phyloP scores from a whole-genome alignment of 148 eudicot genomes.

The Camellia sinensis region DNA sequence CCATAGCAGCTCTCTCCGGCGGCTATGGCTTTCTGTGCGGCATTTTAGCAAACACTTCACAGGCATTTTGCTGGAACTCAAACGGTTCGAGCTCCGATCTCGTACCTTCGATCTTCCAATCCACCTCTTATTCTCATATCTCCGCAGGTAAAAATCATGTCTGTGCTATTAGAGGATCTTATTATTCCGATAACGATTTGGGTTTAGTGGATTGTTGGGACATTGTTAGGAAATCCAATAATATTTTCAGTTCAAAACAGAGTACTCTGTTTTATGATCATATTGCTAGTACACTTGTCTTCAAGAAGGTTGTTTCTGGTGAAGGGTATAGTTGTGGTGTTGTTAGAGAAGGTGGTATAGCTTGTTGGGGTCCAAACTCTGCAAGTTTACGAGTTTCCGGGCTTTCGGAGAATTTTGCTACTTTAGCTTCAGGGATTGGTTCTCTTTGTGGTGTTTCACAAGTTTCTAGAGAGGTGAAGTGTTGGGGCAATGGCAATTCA shows the following conservation, averaged over 20 bases:
- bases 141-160: constrained; percentile 80
- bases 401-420: constrained; percentile 30
- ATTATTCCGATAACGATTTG: constrained; percentile 40
- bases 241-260: constrained; percentile 42
- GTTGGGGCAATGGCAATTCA: constrained; percentile 59
- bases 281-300: constrained; percentile 26
- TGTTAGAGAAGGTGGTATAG: constrained; percentile 43
- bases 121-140: constrained; percentile 54
- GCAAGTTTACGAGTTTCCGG: constrained; percentile 36
- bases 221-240: constrained; percentile 28
- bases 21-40: constrained; percentile 81
- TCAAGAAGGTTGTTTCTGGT: constrained; percentile 68
- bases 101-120: constrained; percentile 40
- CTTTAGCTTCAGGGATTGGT: constrained; percentile 48
- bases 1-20: constrained; percentile 72
- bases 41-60: constrained; percentile 65
- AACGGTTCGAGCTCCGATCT: constrained; percentile 48
- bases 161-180: constrained; percentile 73
- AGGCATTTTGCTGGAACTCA: constrained; percentile 65
- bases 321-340: constrained; percentile 81
- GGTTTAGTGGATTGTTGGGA: constrained; percentile 93
- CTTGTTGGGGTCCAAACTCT: constrained; percentile 89
- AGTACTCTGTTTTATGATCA: constrained; percentile 60
- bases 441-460: constrained; percentile 64
- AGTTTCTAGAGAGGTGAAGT: constrained; percentile 51